Evolutionary conservation across 192 early-diverging fungal genomes (phyloP).

Genomic region (Rhizoclosmatium sp.): DNA sequence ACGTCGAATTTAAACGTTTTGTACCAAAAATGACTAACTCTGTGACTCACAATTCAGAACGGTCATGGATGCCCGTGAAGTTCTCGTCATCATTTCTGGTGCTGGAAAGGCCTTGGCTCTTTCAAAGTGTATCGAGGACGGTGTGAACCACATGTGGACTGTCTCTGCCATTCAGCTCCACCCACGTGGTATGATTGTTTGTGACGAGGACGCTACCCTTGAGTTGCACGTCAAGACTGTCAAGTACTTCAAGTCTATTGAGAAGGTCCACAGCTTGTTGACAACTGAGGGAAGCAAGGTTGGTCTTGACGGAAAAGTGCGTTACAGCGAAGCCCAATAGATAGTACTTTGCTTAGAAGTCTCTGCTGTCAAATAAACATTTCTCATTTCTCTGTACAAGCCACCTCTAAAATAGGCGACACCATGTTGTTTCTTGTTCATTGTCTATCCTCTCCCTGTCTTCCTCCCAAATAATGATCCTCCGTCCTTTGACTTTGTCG

Average conservation of each 20-base stretch:
- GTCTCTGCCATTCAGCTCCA: constrained; percentile 86
- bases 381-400: too few relatives aligned
- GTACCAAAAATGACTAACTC: background rate
- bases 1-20: constrained; percentile 37
- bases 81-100: constrained; percentile 85
- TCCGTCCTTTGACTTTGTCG: too few relatives aligned
- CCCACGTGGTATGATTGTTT: constrained; percentile 81
- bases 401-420: too few relatives aligned
- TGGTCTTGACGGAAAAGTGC: constrained; percentile 32
- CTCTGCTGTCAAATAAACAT: too few relatives aligned
- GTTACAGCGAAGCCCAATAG: background rate
- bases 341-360: background rate
- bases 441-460: too few relatives aligned
- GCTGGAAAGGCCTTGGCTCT: constrained; percentile 85
- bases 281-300: constrained; percentile 21
- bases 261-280: constrained; percentile 74
- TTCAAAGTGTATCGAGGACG: constrained; percentile 84
- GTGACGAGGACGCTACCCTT: constrained; percentile 87
- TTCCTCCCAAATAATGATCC: too few relatives aligned
- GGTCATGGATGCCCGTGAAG: constrained; percentile 88
- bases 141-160: constrained; percentile 92
- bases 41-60: constrained; percentile 57
- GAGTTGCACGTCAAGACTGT: constrained; percentile 92
- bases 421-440: too few relatives aligned
- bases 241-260: constrained; percentile 87